Evolutionary conservation across 2,329 filamentous ascomycete genomes (phyloP).

Genomic region (Dothiorella sarmentorum): DNA sequence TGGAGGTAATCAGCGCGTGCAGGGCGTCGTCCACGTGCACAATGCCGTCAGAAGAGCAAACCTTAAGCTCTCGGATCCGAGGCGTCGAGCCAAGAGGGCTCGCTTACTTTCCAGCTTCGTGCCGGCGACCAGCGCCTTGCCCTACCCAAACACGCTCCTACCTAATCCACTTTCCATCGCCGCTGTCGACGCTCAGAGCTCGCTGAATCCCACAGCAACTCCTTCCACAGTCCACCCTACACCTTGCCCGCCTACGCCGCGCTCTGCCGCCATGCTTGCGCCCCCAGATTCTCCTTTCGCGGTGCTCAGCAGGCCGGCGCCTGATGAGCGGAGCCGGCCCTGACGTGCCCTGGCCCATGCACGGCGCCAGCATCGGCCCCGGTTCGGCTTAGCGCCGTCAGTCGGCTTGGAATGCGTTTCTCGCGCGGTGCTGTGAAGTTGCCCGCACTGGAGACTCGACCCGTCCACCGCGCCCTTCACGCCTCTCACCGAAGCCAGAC

Average conservation of each 20-base stretch:
- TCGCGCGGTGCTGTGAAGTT: slow-evolving; percentile 18
- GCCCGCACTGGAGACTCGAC: slow-evolving; percentile 19
- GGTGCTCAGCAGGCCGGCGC: slow-evolving; percentile 1
- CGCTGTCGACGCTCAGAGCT: not conserved
- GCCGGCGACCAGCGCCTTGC: slow-evolving; percentile 3
- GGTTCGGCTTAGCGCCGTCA: slow-evolving; percentile 17
- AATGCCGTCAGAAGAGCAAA: slow-evolving; percentile 10
- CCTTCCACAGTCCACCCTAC: not conserved
- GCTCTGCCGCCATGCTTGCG: not conserved
- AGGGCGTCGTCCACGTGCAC: not conserved
- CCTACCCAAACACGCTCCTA: not conserved
- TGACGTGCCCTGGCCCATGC: slow-evolving; percentile 13
- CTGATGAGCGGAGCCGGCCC: slow-evolving; percentile 5
- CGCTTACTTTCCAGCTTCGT: slow-evolving; percentile 8
- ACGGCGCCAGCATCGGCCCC: no score
- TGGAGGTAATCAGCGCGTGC: not conserved
- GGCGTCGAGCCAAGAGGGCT: no score
- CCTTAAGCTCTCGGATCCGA: no score
- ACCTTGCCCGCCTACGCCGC: not conserved
- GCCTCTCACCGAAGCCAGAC: slow-evolving; percentile 6
- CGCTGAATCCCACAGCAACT: slow-evolving; percentile 1
- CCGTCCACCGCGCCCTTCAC: slow-evolving; percentile 8
- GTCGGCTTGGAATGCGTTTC: slow-evolving; percentile 15
- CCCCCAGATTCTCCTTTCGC: not conserved
- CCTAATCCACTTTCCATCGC: not conserved